Evolutionary conservation across 306 rosid species (phyloP).

Genomic region (Pueraria montana): DNA sequence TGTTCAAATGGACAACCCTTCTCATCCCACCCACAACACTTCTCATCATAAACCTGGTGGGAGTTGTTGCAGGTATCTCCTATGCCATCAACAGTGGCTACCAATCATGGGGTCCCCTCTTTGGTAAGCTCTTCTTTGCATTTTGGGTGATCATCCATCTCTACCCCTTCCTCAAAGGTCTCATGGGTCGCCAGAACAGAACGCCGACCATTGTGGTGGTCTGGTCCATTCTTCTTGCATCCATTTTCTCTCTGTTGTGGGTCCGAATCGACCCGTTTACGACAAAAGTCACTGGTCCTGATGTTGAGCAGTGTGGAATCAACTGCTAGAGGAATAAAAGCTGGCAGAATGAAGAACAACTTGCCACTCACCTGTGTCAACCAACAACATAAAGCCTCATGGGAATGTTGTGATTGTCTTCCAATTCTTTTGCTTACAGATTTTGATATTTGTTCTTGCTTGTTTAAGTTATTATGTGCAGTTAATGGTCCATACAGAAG

Average conservation of each 20-base stretch:
- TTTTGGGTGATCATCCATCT: constrained; percentile 95
- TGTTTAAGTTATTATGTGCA: constrained; percentile 54
- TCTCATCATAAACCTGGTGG: constrained; percentile 87
- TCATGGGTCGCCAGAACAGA: constrained; percentile 92
- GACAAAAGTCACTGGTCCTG: constrained; percentile 81
- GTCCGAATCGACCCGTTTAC: constrained; percentile 86
- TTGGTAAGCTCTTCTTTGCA: constrained; percentile 94
- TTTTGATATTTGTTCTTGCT: constrained; percentile 37
- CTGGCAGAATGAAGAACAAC: constrained; percentile 27
- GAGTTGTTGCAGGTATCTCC: constrained; percentile 90
- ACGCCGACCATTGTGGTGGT: constrained; percentile 90
- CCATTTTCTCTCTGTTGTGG: constrained; percentile 90
- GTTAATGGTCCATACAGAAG: constrained; percentile 44
- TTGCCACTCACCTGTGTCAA: constrained; percentile 41
- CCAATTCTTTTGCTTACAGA: constrained; percentile 36
- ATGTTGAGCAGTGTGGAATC: constrained; percentile 82
- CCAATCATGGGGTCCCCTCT: constrained; percentile 97
- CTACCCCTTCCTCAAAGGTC: constrained; percentile 94
- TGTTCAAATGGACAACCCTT: constrained; percentile 95
- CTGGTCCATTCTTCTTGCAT: constrained; percentile 90
- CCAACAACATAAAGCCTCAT: constrained; percentile 33
- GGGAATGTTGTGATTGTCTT: constrained; percentile 41
- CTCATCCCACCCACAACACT: constrained; percentile 95
- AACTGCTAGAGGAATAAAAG: constrained; percentile 67
- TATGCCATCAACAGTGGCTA: constrained; percentile 90